phyloP scores from a whole-genome alignment of 2,329 filamentous ascomycete species.

The Botrytis paeoniae region DNA sequence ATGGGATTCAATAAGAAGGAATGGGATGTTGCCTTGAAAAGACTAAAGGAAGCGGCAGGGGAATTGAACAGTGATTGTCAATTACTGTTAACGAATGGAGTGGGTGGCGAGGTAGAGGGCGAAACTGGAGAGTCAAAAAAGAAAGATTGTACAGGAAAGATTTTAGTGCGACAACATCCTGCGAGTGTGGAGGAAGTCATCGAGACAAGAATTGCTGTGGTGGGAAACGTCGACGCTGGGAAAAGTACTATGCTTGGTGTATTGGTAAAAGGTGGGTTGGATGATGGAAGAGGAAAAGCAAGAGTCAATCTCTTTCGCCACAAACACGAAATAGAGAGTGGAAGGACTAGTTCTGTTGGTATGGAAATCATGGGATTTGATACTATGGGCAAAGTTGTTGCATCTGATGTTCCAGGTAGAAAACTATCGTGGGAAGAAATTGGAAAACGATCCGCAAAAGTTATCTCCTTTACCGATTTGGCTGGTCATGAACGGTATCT shows the following conservation, averaged over 20 bases:
- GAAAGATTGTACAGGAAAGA: slow-evolving; percentile 69
- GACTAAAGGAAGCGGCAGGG: slow-evolving; percentile 64
- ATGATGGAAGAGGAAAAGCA: slow-evolving; percentile 90
- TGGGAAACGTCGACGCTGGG: slow-evolving; percentile 95
- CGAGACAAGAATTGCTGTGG: slow-evolving; percentile 93
- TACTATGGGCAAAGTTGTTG: slow-evolving; percentile 76
- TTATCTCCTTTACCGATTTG: slow-evolving; percentile 93
- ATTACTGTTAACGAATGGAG: slow-evolving; percentile 84
- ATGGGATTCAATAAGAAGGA: slow-evolving; percentile 73
- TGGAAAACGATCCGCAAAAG: slow-evolving; percentile 89
- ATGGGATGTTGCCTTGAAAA: slow-evolving; percentile 69
- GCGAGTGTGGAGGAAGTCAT: slow-evolving; percentile 80
- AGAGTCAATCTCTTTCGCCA: slow-evolving; percentile 95
- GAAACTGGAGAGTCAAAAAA: slow-evolving; percentile 20
- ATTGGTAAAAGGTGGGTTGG: slow-evolving; percentile 89
- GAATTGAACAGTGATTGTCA: slow-evolving; percentile 70
- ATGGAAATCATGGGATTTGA: slow-evolving; percentile 99
- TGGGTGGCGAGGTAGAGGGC: slow-evolving; percentile 69
- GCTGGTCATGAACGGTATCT: slow-evolving; percentile 95
- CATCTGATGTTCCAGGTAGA: slow-evolving; percentile 77
- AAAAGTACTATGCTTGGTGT: slow-evolving; percentile 97
- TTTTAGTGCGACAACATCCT: slow-evolving; percentile 76
- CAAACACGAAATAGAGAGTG: slow-evolving; percentile 96
- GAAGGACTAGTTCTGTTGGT: slow-evolving; percentile 90
- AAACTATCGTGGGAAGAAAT: slow-evolving; percentile 97